Evolutionary conservation across 495 filamentous ascomycete genomes (phyloP).

Genomic region (Xylaria curta): DNA sequence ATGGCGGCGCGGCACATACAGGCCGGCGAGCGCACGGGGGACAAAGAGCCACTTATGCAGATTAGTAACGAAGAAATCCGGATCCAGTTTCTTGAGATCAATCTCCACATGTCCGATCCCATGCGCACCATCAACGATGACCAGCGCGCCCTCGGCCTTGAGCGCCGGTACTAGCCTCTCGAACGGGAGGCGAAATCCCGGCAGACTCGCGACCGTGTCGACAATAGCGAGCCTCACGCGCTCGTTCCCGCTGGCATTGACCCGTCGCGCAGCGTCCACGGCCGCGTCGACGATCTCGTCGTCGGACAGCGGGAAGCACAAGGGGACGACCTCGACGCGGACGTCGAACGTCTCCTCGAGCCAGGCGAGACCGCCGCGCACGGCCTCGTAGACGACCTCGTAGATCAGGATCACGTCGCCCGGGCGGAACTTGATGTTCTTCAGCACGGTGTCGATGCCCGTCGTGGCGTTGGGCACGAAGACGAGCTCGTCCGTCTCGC

Average conservation of each 20-base stretch:
- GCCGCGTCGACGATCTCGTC: conserved; percentile 57
- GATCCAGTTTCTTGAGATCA: conserved; percentile 65
- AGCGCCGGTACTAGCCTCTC: conserved; percentile 68
- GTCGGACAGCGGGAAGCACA: conserved; percentile 65
- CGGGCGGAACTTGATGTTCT: conserved; percentile 61
- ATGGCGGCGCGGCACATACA: conserved; percentile 77
- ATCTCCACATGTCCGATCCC: conserved; percentile 78
- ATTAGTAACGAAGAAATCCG: conserved; percentile 86
- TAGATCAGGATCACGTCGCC: conserved; percentile 50
- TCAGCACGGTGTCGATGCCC: conserved; percentile 74
- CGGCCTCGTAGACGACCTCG: conserved; percentile 66
- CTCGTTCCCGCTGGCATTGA: conserved; percentile 51
- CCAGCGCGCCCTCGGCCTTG: conserved; percentile 64
- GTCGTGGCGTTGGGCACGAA: conserved; percentile 81
- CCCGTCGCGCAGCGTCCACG: conserved; percentile 57
- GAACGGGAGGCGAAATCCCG: conserved; percentile 81
- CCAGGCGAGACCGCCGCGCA: conserved; percentile 66
- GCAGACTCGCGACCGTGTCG: conserved; percentile 76
- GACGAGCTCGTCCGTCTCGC: conserved; percentile 64
- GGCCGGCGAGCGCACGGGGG: conserved; percentile 79
- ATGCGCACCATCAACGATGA: conserved; percentile 80
- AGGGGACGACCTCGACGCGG: conserved; percentile 30
- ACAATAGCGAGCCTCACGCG: conserved; percentile 70
- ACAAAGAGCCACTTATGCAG: conserved; percentile 92
- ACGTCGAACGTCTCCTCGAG: conserved; percentile 58